Percentiles rank a stretch among this genome's conserved stretches.
These are phyloP conservation scores for Starmerella sp. DNA, from an alignment of 805 yeast species.

Conservation along the genomic window DNA sequence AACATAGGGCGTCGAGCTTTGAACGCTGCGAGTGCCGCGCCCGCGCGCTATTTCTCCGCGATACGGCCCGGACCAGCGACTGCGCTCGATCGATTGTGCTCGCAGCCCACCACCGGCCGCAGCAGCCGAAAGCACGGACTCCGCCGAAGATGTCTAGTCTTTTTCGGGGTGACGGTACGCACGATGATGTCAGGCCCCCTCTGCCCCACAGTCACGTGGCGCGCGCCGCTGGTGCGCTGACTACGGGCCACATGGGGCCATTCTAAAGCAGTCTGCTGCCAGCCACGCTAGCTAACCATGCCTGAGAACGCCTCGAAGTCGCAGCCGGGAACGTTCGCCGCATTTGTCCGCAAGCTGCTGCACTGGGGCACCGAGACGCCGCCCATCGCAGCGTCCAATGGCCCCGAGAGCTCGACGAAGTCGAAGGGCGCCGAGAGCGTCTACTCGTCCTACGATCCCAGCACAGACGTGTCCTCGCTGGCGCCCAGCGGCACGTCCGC, in stretches of 20 bases:
- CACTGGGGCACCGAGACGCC: conserved; percentile 1
- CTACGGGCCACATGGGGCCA: neutral
- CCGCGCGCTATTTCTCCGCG: no score
- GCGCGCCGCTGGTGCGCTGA: neutral
- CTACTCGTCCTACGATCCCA: neutral
- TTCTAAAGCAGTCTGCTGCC: neutral
- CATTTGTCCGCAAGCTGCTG: conserved; percentile 2
- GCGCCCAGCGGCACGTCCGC: neutral
- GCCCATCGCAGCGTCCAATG: neutral
- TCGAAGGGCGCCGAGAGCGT: neutral
- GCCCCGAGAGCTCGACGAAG: neutral
- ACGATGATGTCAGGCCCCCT: no score
- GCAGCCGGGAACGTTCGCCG: neutral
- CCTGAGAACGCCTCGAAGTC: neutral
- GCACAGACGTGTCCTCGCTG: conserved; percentile 2
- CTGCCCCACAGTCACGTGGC: neutral
- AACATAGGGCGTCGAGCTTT: no score
- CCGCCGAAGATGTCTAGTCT: no score
- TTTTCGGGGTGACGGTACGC: no score
- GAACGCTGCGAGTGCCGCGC: no score
- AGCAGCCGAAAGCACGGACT: no score
- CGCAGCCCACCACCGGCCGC: no score
- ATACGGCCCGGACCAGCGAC: no score
- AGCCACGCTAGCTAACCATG: neutral
- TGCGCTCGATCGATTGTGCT: no score